These are phyloP conservation scores for Takakia lepidozioides DNA, from an alignment of 225 moss, liverwort and hornwort species.

Conservation along the genomic window DNA sequence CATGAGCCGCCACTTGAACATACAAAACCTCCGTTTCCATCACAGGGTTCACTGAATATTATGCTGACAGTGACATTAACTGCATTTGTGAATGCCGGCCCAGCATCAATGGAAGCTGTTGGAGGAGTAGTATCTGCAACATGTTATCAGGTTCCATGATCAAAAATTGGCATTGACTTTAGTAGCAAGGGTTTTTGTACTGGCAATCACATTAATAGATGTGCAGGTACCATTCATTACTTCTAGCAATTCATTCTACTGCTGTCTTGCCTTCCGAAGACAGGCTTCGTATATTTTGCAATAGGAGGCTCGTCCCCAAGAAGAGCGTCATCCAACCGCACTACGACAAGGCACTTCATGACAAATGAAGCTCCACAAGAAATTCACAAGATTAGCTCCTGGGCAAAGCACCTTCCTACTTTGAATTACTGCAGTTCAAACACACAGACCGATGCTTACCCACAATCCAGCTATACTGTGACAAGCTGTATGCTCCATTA, in stretches of 20 bases:
- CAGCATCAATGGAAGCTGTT: slow-evolving; percentile 24
- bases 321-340: no score
- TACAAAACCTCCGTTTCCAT: slow-evolving; percentile 18
- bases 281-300: no score
- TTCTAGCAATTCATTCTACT: neutral
- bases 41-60: slow-evolving; percentile 30
- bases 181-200: no score
- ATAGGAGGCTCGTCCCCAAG: no score
- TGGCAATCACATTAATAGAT: neutral
- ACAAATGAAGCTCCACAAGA: no score
- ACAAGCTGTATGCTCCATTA: slow-evolving; percentile 8
- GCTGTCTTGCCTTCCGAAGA: neutral
- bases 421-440: no score
- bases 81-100: slow-evolving; percentile 21
- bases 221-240: neutral
- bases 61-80: slow-evolving; percentile 29
- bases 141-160: no score
- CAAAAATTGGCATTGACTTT: no score
- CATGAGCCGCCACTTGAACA: slow-evolving; percentile 23
- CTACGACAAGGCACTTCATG: no score
- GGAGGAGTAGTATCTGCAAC: slow-evolving; percentile 29
- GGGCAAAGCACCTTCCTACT: no score
- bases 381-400: no score
- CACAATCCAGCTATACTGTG: slow-evolving; percentile 27
- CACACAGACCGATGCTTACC: slow-evolving; percentile 8